Conservation (phyloP, 2,329 filamentous ascomycete species). For the Aspergillus costaricaensis region DNA sequence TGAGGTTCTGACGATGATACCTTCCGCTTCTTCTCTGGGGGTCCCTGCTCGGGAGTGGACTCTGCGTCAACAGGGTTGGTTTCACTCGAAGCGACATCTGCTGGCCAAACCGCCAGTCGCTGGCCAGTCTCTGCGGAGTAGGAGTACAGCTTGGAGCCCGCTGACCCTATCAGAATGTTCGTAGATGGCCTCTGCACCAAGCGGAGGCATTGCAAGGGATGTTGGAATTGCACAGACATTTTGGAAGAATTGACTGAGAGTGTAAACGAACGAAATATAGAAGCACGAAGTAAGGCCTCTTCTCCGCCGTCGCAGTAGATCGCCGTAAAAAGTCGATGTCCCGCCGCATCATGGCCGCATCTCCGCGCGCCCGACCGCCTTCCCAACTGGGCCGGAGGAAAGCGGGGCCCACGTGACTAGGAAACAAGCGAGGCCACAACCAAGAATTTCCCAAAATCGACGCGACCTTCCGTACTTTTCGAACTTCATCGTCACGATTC, state of each 20-base stretch:
- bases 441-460: conserved; percentile 30
- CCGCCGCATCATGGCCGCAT: background rate
- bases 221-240: conserved; percentile 39
- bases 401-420: conserved; percentile 33
- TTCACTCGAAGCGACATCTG: conserved; percentile 31
- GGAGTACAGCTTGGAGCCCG: conserved; percentile 70
- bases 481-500: conserved; percentile 29
- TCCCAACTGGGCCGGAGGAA: background rate
- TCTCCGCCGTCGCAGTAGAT: background rate
- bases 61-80: conserved; percentile 25
- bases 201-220: conserved; percentile 67
- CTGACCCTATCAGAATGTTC: conserved; percentile 69
- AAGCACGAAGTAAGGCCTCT: background rate
- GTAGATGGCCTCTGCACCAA: conserved; percentile 32
- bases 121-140: conserved; percentile 62
- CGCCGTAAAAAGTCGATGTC: background rate
- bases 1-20: conserved; percentile 34
- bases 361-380: conserved; percentile 2
- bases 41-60: conserved; percentile 33
- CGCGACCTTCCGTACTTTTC: conserved; percentile 14
- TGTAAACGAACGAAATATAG: background rate
- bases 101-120: conserved; percentile 63
- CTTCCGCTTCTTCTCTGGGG: conserved; percentile 50
- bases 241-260: conserved; percentile 7
- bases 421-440: conserved; percentile 45